These are phyloP conservation scores for Agarophyton chilense DNA, from an alignment of 23 red algal genomes.

Conservation along the genomic window DNA sequence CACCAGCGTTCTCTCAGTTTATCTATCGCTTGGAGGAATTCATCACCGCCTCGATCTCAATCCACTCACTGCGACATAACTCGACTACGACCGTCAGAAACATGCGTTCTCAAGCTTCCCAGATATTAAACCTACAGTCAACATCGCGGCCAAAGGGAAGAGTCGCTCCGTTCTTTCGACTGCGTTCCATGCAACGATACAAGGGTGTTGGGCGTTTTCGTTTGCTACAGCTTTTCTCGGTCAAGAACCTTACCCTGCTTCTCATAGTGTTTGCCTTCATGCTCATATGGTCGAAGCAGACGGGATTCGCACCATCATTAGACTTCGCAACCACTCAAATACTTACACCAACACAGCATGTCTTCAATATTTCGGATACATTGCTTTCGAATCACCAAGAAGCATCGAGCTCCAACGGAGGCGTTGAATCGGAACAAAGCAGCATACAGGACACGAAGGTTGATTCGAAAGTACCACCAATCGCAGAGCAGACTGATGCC, in stretches of 20 bases:
- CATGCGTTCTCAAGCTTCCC: not conserved
- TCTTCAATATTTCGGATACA: not conserved
- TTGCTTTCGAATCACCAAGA: not conserved
- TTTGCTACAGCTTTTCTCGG: not conserved
- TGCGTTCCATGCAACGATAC: not conserved
- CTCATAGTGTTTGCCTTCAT: not conserved
- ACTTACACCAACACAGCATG: not conserved
- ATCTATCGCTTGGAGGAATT: not conserved
- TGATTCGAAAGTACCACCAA: not conserved
- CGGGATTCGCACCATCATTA: not conserved
- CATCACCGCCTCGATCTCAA: not conserved
- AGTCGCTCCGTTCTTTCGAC: not conserved
- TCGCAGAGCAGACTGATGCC: not conserved
- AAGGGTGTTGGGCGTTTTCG: not conserved
- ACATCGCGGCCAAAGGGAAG: not conserved
- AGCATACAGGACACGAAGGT: not conserved
- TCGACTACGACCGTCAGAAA: not conserved
- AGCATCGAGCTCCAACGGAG: not conserved
- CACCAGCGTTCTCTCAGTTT: not conserved
- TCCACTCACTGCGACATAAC: not conserved
- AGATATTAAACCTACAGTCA: not conserved
- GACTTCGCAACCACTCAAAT: not conserved
- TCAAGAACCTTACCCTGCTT: not conserved
- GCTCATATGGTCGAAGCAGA: not conserved
- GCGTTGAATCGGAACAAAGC: not conserved